These are phyloP conservation scores for Fusarium vanettenii DNA, from an alignment of 2,329 filamentous ascomycete genomes.

Conservation along the genomic window DNA sequence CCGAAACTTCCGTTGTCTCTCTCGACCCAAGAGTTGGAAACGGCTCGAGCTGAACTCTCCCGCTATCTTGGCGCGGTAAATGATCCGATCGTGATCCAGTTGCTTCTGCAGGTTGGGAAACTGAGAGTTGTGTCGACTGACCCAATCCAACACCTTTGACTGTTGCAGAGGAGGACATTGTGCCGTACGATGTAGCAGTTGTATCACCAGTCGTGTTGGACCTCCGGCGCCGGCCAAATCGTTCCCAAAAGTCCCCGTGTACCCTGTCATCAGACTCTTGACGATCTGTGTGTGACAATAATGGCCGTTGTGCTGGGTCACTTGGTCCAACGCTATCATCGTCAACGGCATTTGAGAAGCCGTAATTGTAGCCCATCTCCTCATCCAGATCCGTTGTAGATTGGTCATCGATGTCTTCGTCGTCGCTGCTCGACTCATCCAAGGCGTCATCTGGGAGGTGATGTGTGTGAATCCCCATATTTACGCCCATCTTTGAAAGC, in stretches of 20 bases:
- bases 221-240: constrained; percentile 24
- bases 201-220: constrained; percentile 12
- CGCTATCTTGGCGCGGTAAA: background rate
- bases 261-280: constrained; percentile 16
- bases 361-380: constrained; percentile 39
- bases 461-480: constrained; percentile 80
- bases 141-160: constrained; percentile 23
- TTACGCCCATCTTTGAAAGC: constrained; percentile 70
- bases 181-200: constrained; percentile 47
- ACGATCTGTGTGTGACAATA: constrained; percentile 28
- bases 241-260: constrained; percentile 28
- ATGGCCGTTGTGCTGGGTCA: constrained; percentile 33
- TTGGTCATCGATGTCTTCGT: constrained; percentile 49
- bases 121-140: constrained; percentile 12
- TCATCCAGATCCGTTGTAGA: constrained; percentile 46
- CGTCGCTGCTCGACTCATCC: constrained; percentile 50
- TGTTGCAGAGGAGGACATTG: constrained; percentile 45
- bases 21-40: constrained; percentile 39
- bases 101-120: constrained; percentile 21
- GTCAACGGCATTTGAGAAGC: constrained; percentile 41
- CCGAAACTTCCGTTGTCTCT: constrained; percentile 14
- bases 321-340: constrained; percentile 36
- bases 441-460: constrained; percentile 73
- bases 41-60: constrained; percentile 26
- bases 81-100: background rate